Evolutionary conservation across 2,329 filamentous ascomycete genomes (phyloP).

Genomic region (Zymoseptoria passerinii): DNA sequence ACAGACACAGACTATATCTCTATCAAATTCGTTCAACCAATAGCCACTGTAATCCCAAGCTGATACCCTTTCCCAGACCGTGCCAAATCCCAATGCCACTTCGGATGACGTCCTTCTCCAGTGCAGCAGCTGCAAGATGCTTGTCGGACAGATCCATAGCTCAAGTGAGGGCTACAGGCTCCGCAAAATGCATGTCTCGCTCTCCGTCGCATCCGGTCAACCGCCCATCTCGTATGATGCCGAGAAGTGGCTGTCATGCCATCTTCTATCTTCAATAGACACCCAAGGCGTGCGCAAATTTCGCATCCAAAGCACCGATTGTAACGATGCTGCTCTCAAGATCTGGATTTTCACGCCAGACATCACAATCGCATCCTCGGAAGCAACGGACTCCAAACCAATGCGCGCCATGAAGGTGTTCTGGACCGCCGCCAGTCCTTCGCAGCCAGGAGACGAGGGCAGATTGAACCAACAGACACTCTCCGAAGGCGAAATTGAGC

Average conservation of each 20-base stretch:
- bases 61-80: not conserved
- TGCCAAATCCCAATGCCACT: not conserved
- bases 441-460: not conserved
- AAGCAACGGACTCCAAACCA: constrained; percentile 26
- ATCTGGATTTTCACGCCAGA: constrained; percentile 56
- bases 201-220: constrained; percentile 7
- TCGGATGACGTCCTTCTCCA: constrained; percentile 3
- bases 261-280: constrained; percentile 49
- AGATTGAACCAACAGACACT: constrained; percentile 12
- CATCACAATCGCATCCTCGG: constrained; percentile 47
- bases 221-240: constrained; percentile 3
- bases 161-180: constrained; percentile 35
- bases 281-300: constrained; percentile 50
- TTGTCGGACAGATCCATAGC: constrained; percentile 36
- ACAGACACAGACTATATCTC: constrained; percentile 1
- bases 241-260: constrained; percentile 45
- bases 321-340: constrained; percentile 9
- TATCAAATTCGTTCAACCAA: not conserved
- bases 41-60: not conserved
- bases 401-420: constrained; percentile 51
- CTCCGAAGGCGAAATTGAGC: constrained; percentile 23
- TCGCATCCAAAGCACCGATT: constrained; percentile 40
- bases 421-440: constrained; percentile 29
- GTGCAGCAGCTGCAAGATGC: constrained; percentile 33
- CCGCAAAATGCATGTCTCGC: constrained; percentile 22